Conservation (phyloP, 2,329 filamentous ascomycete species). For the Cercospora sp. region DNA sequence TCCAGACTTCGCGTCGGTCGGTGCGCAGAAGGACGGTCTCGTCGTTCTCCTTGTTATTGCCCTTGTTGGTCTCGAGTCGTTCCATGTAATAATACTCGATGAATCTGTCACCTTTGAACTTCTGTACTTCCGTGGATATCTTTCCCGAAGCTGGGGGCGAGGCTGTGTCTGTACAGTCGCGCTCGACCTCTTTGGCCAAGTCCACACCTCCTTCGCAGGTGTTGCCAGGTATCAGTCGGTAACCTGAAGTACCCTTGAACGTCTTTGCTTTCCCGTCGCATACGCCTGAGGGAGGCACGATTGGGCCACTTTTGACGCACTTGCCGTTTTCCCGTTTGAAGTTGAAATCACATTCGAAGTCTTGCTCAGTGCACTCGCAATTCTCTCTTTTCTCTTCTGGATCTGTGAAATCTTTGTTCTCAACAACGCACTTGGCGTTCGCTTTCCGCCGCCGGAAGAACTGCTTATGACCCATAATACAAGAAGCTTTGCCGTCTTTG, state of each 20-base stretch:
- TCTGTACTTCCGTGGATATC: constrained; percentile 60
- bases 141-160: constrained; percentile 62
- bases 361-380: constrained; percentile 78
- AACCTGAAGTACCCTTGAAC: constrained; percentile 85
- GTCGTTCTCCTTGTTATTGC: constrained; percentile 57
- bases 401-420: constrained; percentile 74
- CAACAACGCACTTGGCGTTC: constrained; percentile 84
- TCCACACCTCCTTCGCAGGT: constrained; percentile 47
- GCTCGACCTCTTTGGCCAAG: constrained; percentile 59
- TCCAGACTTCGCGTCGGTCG: constrained; percentile 62
- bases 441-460: constrained; percentile 83
- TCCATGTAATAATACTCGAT: constrained; percentile 73
- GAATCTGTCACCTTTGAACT: constrained; percentile 62
- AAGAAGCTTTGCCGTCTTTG: constrained; percentile 75
- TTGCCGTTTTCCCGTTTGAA: constrained; percentile 70
- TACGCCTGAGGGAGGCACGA: constrained; percentile 67
- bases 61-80: constrained; percentile 54
- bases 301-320: constrained; percentile 64
- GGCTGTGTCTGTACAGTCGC: constrained; percentile 68
- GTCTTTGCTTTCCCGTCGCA: constrained; percentile 72
- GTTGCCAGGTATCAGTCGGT: constrained; percentile 76
- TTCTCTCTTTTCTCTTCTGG: constrained; percentile 66
- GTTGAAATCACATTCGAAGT: constrained; percentile 97
- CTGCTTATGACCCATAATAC: constrained; percentile 95
- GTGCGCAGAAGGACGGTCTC: constrained; percentile 71